Evolutionary conservation across 140 eudicot species (phyloP).

Genomic region (Stevia rebaudiana): DNA sequence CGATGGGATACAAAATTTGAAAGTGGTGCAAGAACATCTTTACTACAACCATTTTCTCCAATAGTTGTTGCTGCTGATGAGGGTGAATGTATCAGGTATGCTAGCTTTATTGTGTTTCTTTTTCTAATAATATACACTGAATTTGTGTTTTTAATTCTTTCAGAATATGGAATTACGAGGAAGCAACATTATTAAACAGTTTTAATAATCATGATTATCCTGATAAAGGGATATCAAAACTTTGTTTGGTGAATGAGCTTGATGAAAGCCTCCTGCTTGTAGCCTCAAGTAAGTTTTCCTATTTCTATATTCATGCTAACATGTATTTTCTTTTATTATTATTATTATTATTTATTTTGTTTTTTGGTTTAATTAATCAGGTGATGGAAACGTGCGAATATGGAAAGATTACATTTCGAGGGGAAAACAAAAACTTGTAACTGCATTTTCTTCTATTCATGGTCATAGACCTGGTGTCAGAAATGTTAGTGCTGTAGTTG

Average conservation of each 20-base stretch:
- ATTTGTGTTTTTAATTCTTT: not conserved
- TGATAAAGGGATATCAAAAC: conserved; percentile 86
- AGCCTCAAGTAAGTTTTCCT: conserved; percentile 66
- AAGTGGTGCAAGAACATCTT: conserved; percentile 71
- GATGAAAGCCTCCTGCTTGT: conserved; percentile 92
- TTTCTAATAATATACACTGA: conserved; percentile 1
- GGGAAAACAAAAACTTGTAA: conserved; percentile 76
- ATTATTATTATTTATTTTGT: not conserved
- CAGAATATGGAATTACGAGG: conserved; percentile 97
- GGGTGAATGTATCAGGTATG: conserved; percentile 76
- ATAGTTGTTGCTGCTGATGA: conserved; percentile 91
- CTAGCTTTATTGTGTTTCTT: conserved; percentile 6
- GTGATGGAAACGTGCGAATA: conserved; percentile 84
- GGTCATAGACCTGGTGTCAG: conserved; percentile 83
- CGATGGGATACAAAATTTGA: conserved; percentile 92
- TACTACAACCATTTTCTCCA: conserved; percentile 77
- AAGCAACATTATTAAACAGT: conserved; percentile 73
- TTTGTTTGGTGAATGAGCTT: conserved; percentile 84
- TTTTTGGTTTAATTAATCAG: conserved; percentile 27
- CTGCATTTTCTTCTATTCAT: conserved; percentile 85
- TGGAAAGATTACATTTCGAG: conserved; percentile 74
- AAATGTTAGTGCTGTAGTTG: conserved; percentile 88
- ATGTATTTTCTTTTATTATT: not conserved
- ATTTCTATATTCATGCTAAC: not conserved
- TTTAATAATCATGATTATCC: conserved; percentile 75